phyloP scores from a whole-genome alignment of 2,329 filamentous ascomycete species.

The Leptographium radiaticola region DNA sequence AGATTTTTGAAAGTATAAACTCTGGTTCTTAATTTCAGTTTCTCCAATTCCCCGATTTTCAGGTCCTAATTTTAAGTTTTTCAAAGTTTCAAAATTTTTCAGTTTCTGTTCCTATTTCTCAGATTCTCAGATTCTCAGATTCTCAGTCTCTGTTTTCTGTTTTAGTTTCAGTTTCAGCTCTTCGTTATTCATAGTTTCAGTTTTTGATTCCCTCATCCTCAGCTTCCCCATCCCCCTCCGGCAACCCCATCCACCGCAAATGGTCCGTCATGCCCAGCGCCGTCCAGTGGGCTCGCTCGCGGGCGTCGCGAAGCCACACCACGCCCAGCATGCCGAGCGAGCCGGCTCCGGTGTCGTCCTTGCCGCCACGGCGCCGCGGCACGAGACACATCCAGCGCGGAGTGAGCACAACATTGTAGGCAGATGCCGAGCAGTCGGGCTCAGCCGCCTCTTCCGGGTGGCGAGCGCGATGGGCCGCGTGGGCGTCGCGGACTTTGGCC shows the following conservation, averaged over 20 bases:
- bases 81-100: too few species aligned
- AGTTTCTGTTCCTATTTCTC: too few species aligned
- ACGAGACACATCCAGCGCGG: conserved; percentile 20
- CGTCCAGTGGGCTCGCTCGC: conserved; percentile 16
- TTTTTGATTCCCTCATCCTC: background rate
- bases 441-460: conserved; percentile 1
- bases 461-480: conserved; percentile 8
- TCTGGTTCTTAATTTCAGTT: too few species aligned
- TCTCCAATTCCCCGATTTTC: too few species aligned
- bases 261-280: conserved; percentile 14
- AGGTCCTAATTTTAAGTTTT: too few species aligned
- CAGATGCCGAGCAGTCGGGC: conserved; percentile 1
- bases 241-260: conserved; percentile 13
- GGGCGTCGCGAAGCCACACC: conserved; percentile 15
- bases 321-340: conserved; percentile 23
- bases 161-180: background rate
- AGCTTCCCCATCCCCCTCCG: background rate
- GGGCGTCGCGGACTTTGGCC: conserved; percentile 7
- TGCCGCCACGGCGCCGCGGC: conserved; percentile 17
- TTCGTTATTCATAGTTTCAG: background rate
- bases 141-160: background rate
- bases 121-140: too few species aligned
- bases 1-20: too few species aligned
- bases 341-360: conserved; percentile 17
- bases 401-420: conserved; percentile 22